Evolutionary conservation across 768 basidiomycete genomes (phyloP), one percentile per base, ranked within the genome.

Genomic region (Rubroboletus pulcherrimus): DNA sequence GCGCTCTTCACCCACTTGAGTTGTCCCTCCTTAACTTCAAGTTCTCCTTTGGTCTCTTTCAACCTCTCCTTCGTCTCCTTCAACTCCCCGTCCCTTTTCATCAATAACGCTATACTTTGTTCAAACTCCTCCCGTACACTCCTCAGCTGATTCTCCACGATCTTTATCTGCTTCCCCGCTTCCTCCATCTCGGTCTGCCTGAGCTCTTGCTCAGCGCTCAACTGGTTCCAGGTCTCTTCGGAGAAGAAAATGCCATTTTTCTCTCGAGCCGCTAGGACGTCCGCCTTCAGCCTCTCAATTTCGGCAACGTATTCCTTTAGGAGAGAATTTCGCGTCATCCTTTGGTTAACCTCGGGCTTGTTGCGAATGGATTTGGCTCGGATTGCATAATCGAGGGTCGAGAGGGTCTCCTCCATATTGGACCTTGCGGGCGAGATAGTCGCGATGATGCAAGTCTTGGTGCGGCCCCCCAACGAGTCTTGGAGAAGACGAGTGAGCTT

Each of bases 381-480:
- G 44, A 93, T 81, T 31, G 97, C 96, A 63, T 99, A 99, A 70
- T 98, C 94, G 42, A 99, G 86, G 0, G 97, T 99, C 3, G 95
- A 97, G 19, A 97, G 81, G 0, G 97, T 98, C 73, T 98, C 97
- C 71, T 99, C 97, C 75, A 96, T 82, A 67, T 96, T 98, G 26
- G 86, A 91, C 24, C 91, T 85, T 5, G 93, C 91, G 1, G 97
- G 96, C 9, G 93, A 96, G 64, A 98, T 84, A 7, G 97, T 98
- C 0, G 95, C 97, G 58, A 99, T 91, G 66, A 99, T 93, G 64
- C 93, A 96, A 0, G 97, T 99, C 75, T 98, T 98, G 7, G 97
- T 99, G 33, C 86, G 82, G 0, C 97, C 97, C 7, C 97, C 97
- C 5, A 99, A 80, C n/a, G 97, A 99, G 73, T 99, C 97, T 86